These are phyloP conservation scores for Lentinula guzmanii DNA, from an alignment of 768 basidiomycete species.

Conservation along the genomic window DNA sequence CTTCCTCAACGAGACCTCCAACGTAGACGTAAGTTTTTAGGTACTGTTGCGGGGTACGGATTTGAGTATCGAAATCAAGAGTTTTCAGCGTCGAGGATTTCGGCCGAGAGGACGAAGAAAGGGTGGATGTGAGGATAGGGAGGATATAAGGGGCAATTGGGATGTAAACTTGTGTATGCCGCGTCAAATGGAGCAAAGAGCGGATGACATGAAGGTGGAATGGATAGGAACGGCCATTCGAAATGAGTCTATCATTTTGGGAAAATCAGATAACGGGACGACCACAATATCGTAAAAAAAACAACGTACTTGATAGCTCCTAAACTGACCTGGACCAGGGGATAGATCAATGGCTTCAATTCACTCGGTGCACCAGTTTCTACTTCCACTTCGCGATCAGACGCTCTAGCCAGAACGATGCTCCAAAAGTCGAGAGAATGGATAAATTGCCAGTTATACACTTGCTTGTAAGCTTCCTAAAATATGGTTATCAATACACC, in stretches of 20 bases:
- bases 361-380: slow-evolving; percentile 63
- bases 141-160: slow-evolving; percentile 85
- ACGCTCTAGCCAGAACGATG: slow-evolving; percentile 78
- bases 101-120: slow-evolving; percentile 61
- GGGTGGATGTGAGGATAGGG: slow-evolving; percentile 74
- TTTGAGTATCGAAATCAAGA: slow-evolving; percentile 80
- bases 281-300: slow-evolving; percentile 5
- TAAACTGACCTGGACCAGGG: slow-evolving; percentile 88
- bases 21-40: slow-evolving; percentile 80
- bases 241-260: slow-evolving; percentile 59
- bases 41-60: slow-evolving; percentile 86
- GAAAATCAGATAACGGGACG: slow-evolving; percentile 1
- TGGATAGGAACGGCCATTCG: slow-evolving; percentile 88
- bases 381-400: slow-evolving; percentile 50
- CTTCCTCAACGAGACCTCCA: slow-evolving; percentile 81
- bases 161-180: slow-evolving; percentile 80
- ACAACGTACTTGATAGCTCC: slow-evolving; percentile 82
- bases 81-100: slow-evolving; percentile 85
- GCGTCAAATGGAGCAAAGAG: slow-evolving; percentile 80
- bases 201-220: slow-evolving; percentile 91
- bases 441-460: slow-evolving; percentile 98
- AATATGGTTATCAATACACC: slow-evolving; percentile 2
- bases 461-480: slow-evolving; percentile 87
- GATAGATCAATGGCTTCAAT: slow-evolving; percentile 86
- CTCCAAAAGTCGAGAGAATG: slow-evolving; percentile 98